Conservation (phyloP, 1,284 basidiomycete species). For the Papiliotrema fonsecae region DNA sequence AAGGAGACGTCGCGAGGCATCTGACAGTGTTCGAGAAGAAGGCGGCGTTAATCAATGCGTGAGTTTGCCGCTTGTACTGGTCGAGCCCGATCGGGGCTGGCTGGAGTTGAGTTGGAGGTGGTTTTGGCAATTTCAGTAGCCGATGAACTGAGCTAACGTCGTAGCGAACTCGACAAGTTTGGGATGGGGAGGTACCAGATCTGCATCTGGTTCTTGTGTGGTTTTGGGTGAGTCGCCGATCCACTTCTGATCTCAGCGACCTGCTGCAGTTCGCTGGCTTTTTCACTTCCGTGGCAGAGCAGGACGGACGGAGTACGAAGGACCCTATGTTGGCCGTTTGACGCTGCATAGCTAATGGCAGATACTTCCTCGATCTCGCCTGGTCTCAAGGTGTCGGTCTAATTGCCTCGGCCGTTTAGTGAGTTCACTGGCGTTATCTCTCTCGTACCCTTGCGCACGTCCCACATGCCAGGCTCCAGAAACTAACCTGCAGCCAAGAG, state of each 20-base stretch:
- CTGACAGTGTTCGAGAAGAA: constrained; percentile 36
- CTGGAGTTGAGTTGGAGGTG: too few species aligned
- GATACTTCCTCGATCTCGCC: constrained; percentile 34
- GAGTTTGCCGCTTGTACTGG: too few species aligned
- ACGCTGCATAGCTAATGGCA: constrained; percentile 6
- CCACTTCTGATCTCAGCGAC: neutral
- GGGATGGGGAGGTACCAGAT: constrained; percentile 25
- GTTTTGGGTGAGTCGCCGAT: constrained; percentile 4
- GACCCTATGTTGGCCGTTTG: too few species aligned
- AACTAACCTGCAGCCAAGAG: constrained; percentile 24
- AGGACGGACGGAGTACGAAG: too few species aligned
- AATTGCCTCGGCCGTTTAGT: constrained; percentile 23
- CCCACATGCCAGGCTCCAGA: too few species aligned
- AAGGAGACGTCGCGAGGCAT: constrained; percentile 17
- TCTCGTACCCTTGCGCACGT: too few species aligned
- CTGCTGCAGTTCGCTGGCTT: constrained; percentile 3
- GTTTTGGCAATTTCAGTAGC: neutral
- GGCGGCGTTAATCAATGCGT: constrained; percentile 38
- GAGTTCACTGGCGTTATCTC: constrained; percentile 1
- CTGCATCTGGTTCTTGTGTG: constrained; percentile 33
- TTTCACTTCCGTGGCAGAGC: too few species aligned
- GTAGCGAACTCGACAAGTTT: constrained; percentile 25
- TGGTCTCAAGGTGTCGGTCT: constrained; percentile 31
- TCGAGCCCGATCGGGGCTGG: too few species aligned
- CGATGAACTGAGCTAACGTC: constrained; percentile 5